Evolutionary conservation across 2,329 filamentous ascomycete genomes (phyloP), one percentile per base, ranked within the genome.

Genomic region (Apiospora arundinis): DNA sequence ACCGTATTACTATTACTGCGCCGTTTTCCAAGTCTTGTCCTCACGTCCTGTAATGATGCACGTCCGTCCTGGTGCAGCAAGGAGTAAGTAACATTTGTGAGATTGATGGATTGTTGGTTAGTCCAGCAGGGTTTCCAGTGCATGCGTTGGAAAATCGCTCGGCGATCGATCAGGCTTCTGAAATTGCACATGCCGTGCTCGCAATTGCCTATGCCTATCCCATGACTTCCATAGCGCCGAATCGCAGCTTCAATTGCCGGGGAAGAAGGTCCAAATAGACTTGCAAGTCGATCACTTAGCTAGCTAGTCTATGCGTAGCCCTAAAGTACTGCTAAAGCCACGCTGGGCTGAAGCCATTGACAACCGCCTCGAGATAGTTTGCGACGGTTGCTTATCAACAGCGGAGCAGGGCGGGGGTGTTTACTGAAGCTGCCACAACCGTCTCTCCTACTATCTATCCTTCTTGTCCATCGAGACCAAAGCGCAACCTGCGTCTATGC

Each of bases 341-440:
- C 16, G 52, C 52, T 37, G 52, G 52, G 52, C 52, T 60, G 52
- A 60, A 60, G 28, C 52, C 52, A 60, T 60, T 60, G 52, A 25
- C 8, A 60, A 60, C 28, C 52, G 52, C 28, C 37, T 32, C 28
- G 16, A n/a, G 9, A 32, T 60, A 60, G 52, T 60, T 18, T 32
- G 52, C 52, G 52, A 60, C 32, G 52, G 52, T 37, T 60, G 52
- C 52, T 21, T 16, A 60, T 60, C 52, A 60, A 60, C 28, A 60
- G 52, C 52, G 52, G 52, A 60, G 28, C 52, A 32, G 18, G 52
- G 52, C 52, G 52, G 52, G 32, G 16, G 21, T 9, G 28, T 21
- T 60, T 11, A 28, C 52, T 60, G 16, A 60, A 60, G 52, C 16
- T 37, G 52, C 16, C 12, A 16, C 12, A 16, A 14, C 14, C 4